Conservation (phyloP, 2,329 filamentous ascomycete genomes). For the Exophiala mesophila region DNA sequence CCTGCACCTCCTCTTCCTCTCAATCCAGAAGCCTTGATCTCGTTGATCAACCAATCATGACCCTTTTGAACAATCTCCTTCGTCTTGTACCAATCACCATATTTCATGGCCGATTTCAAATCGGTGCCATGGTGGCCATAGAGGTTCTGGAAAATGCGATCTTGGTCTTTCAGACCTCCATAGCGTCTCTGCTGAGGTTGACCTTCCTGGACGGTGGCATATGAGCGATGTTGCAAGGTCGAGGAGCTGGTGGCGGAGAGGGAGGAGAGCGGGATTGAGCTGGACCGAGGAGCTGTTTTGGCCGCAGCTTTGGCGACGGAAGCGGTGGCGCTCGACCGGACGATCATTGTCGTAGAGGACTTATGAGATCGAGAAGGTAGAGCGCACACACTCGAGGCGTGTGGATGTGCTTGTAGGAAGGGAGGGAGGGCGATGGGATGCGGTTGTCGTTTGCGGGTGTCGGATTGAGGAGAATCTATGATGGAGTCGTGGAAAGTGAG, state of each 20-base stretch:
- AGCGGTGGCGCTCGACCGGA: constrained; percentile 28
- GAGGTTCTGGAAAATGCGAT: constrained; percentile 98
- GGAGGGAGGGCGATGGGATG: neutral
- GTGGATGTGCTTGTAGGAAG: neutral
- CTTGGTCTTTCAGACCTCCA: constrained; percentile 89
- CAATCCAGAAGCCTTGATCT: constrained; percentile 94
- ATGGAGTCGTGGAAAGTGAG: neutral
- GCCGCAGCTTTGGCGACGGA: constrained; percentile 29
- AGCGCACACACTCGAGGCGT: constrained; percentile 1
- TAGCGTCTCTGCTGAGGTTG: constrained; percentile 64
- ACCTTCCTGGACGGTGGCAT: constrained; percentile 76
- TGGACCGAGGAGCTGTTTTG: constrained; percentile 37
- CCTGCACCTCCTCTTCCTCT: constrained; percentile 94
- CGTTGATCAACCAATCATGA: constrained; percentile 96
- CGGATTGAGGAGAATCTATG: neutral
- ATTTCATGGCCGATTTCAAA: constrained; percentile 91
- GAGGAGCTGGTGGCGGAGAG: constrained; percentile 25
- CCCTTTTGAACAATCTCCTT: constrained; percentile 98
- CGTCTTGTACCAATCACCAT: constrained; percentile 99
- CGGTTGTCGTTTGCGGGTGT: neutral
- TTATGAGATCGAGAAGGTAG: too few species aligned
- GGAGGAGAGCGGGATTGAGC: constrained; percentile 38
- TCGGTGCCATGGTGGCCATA: constrained; percentile 90
- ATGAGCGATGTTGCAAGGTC: constrained; percentile 57
- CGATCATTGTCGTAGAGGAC: constrained; percentile 23